Percentiles rank a stretch among this genome's conserved stretches.
Evolutionary conservation across 306 rosid genomes (phyloP).

Genomic region (Parietaria judaica): DNA sequence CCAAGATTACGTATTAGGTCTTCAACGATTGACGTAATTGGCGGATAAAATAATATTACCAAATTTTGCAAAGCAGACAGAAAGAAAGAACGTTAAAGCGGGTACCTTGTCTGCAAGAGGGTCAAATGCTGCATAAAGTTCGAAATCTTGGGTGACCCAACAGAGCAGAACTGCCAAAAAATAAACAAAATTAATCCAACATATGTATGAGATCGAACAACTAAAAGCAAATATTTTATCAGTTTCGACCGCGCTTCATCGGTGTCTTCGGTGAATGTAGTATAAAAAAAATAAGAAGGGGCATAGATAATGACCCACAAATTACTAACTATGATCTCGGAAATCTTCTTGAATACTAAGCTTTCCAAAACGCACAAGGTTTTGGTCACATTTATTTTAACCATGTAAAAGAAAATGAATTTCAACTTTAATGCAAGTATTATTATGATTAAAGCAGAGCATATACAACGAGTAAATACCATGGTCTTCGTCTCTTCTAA

Average conservation of each 20-base stretch:
- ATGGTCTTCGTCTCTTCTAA: conserved; percentile 83
- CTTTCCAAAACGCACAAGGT: no score
- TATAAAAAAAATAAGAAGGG: no score
- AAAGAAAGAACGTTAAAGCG: background rate
- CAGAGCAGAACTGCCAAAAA: conserved; percentile 73
- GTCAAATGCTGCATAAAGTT: conserved; percentile 96
- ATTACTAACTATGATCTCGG: no score
- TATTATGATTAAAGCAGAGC: no score
- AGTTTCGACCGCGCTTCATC: no score
- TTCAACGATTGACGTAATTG: background rate
- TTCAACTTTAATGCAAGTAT: no score
- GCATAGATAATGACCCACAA: no score
- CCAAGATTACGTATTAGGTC: background rate
- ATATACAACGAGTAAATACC: conserved; percentile 36
- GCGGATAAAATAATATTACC: conserved; percentile 1
- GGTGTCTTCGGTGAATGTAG: no score
- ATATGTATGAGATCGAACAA: background rate
- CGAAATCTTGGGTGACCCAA: conserved; percentile 93
- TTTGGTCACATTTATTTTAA: no score
- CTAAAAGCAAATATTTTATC: conserved; percentile 8
- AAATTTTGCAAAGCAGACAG: background rate
- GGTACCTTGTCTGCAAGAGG: conserved; percentile 93
- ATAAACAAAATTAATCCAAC: conserved; percentile 9
- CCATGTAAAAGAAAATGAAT: no score
- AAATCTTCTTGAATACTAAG: no score